These are phyloP conservation scores for Sarocladium kiliense DNA, from an alignment of 2,329 filamentous ascomycete genomes.

Conservation along the genomic window DNA sequence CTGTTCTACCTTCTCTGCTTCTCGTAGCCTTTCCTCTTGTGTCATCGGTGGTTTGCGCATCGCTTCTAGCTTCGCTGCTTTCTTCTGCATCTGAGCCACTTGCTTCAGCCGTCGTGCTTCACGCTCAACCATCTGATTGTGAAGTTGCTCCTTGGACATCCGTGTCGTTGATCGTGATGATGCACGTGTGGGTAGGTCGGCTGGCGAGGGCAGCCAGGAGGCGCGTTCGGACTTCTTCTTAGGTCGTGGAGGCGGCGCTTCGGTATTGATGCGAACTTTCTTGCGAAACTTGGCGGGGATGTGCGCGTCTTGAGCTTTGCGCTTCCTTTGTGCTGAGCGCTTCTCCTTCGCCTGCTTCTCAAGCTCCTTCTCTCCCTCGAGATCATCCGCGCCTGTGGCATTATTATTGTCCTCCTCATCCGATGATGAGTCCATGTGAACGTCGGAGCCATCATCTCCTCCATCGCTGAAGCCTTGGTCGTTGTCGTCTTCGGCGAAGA, in stretches of 20 bases:
- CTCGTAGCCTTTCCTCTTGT: conserved; percentile 76
- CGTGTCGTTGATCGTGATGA: conserved; percentile 54
- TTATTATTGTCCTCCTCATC: conserved; percentile 71
- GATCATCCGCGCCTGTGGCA: conserved; percentile 49
- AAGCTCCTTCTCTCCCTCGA: conserved; percentile 84
- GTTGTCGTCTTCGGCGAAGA: conserved; percentile 70
- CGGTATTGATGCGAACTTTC: conserved; percentile 60
- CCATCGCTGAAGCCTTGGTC: conserved; percentile 66
- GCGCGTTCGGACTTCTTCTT: conserved; percentile 57
- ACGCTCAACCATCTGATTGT: conserved; percentile 69
- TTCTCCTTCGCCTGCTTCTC: conserved; percentile 70
- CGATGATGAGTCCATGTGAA: conserved; percentile 79
- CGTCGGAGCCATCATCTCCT: conserved; percentile 64
- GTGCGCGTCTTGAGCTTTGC: conserved; percentile 69
- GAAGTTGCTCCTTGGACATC: conserved; percentile 55
- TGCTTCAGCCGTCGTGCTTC: conserved; percentile 68
- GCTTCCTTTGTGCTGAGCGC: conserved; percentile 64
- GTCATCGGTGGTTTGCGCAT: conserved; percentile 77
- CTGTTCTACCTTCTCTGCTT: conserved; percentile 79
- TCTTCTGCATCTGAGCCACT: conserved; percentile 61
- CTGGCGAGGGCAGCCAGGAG: conserved; percentile 51
- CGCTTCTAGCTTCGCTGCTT: conserved; percentile 65
- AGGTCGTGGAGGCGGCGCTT: conserved; percentile 40
- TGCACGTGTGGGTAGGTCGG: conserved; percentile 53
- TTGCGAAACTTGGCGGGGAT: conserved; percentile 66